These are phyloP conservation scores for Talaromyces sp. DNA, from an alignment of 2,329 filamentous ascomycete genomes.

Conservation along the genomic window DNA sequence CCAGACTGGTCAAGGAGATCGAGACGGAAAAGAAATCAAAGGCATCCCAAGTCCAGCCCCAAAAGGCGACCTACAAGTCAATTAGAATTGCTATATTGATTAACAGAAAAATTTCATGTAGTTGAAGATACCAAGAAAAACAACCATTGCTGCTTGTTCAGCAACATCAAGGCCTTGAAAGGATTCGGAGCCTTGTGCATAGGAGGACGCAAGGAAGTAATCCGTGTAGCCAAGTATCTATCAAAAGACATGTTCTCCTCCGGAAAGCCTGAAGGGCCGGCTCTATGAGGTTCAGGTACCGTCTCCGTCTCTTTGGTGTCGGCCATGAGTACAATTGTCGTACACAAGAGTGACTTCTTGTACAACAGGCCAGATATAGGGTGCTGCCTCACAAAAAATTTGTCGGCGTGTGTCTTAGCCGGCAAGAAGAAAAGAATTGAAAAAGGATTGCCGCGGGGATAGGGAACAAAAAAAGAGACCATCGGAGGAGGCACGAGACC, in stretches of 20 bases:
- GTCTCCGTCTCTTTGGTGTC: background rate
- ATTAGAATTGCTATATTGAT: background rate
- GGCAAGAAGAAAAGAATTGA: background rate
- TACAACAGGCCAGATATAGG: background rate
- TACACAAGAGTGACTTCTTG: background rate
- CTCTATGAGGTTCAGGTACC: background rate
- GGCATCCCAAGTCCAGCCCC: slow-evolving; percentile 57
- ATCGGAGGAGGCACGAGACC: background rate
- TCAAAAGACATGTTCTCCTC: slow-evolving; percentile 27
- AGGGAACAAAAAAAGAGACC: background rate
- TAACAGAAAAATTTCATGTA: too few relatives aligned
- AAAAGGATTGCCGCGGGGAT: background rate
- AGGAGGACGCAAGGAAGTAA: slow-evolving; percentile 56
- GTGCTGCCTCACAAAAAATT: background rate
- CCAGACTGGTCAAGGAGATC: slow-evolving; percentile 55
- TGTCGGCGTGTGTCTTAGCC: background rate
- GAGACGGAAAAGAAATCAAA: slow-evolving; percentile 65
- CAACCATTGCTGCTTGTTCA: slow-evolving; percentile 59
- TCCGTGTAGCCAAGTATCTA: slow-evolving; percentile 54
- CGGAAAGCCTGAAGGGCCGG: background rate
- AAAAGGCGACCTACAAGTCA: slow-evolving; percentile 37
- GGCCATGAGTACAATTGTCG: background rate
- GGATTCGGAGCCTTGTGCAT: slow-evolving; percentile 57
- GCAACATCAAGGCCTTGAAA: slow-evolving; percentile 50
- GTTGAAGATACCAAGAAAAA: slow-evolving; percentile 49